A percentile compares a stretch with the other conserved stretches of the same genome.
Conservation (phyloP, 306 rosid genomes). For the Dalbergia cultrata region DNA sequence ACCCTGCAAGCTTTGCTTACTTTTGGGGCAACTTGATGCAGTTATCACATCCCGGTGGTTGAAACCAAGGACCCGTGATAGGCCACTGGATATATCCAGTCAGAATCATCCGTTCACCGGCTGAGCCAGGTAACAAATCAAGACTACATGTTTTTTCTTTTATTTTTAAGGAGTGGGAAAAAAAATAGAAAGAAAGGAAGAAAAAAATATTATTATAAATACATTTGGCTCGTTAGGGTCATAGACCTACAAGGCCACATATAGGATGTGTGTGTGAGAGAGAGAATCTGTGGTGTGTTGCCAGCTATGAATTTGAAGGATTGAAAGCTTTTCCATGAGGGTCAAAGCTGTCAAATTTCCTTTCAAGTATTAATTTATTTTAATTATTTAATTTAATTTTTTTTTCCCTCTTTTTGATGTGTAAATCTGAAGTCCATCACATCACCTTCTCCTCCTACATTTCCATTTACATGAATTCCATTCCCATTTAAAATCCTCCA, state of each 20-base stretch:
- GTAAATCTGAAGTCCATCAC: background rate
- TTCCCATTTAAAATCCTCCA: constrained; percentile 50
- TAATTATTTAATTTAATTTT: background rate
- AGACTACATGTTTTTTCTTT: background rate
- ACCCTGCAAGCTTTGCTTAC: constrained; percentile 33
- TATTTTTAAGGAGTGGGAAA: background rate
- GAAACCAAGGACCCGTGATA: constrained; percentile 74
- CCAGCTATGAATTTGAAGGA: constrained; percentile 94
- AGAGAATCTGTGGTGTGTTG: constrained; percentile 61
- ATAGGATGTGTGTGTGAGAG: constrained; percentile 48
- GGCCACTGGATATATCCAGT: constrained; percentile 59
- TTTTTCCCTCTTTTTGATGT: constrained; percentile 19
- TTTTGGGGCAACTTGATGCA: constrained; percentile 46
- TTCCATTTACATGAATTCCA: constrained; percentile 45
- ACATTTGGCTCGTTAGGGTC: constrained; percentile 10
- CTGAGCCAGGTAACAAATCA: constrained; percentile 28
- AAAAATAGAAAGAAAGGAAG: too few relatives aligned
- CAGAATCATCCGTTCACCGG: constrained; percentile 50
- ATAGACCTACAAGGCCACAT: constrained; percentile 42
- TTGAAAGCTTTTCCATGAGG: constrained; percentile 69
- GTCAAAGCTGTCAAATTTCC: constrained; percentile 75
- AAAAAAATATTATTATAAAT: constrained; percentile 15
- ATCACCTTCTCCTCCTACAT: constrained; percentile 1
- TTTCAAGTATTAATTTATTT: constrained; percentile 14
- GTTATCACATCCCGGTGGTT: constrained; percentile 47